Conservation (phyloP, 1,139 yeast species). For the Kodamaea plutei region DNA sequence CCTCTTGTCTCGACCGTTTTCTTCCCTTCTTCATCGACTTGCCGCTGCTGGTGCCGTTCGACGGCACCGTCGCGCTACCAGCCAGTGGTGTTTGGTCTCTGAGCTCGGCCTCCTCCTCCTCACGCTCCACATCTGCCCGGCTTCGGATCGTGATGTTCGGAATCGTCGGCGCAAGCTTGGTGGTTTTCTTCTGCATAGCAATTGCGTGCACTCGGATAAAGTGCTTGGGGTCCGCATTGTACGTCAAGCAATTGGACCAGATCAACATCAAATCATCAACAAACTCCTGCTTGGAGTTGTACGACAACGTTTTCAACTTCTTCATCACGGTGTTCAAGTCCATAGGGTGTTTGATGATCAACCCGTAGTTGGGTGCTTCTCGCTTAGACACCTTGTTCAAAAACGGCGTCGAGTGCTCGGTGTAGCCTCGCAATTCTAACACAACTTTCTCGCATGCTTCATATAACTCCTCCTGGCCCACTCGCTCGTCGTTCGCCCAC, state of each 20-base stretch:
- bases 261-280: slow-evolving; percentile 91
- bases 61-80: slow-evolving; percentile 8
- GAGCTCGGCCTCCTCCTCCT: slow-evolving; percentile 43
- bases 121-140: slow-evolving; percentile 83
- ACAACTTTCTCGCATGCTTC: slow-evolving; percentile 97
- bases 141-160: slow-evolving; percentile 84
- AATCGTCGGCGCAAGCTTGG: slow-evolving; percentile 70
- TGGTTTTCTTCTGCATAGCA: slow-evolving; percentile 91
- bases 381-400: slow-evolving; percentile 91
- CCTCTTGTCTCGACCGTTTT: slow-evolving; percentile 38
- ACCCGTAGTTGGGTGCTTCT: slow-evolving; percentile 95
- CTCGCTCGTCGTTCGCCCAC: slow-evolving; percentile 92
- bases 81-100: slow-evolving; percentile 29
- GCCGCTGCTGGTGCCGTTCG: slow-evolving; percentile 16
- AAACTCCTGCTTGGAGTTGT: slow-evolving; percentile 79
- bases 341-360: slow-evolving; percentile 91
- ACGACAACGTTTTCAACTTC: slow-evolving; percentile 76
- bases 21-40: slow-evolving; percentile 42
- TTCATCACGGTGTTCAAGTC: slow-evolving; percentile 93
- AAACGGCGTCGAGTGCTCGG: slow-evolving; percentile 96
- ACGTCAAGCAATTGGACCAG: slow-evolving; percentile 91
- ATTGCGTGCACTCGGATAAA: slow-evolving; percentile 86
- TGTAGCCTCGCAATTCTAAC: slow-evolving; percentile 80
- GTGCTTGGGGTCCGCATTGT: slow-evolving; percentile 94
- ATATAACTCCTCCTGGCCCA: slow-evolving; percentile 95